phyloP scores from a whole-genome alignment of 495 filamentous ascomycete genomes.

The Bacidia gigantensis region DNA sequence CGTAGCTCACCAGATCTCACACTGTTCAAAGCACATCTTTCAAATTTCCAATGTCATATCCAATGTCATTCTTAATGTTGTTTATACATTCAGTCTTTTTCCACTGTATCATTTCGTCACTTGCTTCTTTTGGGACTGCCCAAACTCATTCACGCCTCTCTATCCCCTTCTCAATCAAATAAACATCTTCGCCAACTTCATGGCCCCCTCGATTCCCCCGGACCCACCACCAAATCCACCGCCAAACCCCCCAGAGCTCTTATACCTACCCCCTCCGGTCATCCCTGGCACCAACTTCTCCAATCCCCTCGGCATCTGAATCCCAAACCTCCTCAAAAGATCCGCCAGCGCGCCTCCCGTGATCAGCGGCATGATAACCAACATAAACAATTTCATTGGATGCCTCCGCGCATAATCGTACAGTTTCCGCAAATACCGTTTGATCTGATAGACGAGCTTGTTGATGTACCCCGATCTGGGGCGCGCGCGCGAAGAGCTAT shows the following conservation, averaged over 20 bases:
- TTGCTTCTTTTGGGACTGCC: no score
- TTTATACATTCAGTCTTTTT: no score
- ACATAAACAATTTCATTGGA: constrained; percentile 70
- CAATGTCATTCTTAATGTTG: no score
- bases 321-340: constrained; percentile 58
- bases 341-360: constrained; percentile 65
- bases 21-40: no score
- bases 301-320: constrained; percentile 51
- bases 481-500: constrained; percentile 44
- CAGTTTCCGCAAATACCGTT: constrained; percentile 59
- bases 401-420: constrained; percentile 61
- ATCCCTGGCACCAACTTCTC: constrained; percentile 42
- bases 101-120: no score
- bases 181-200: constrained; percentile 53
- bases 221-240: constrained; percentile 16
- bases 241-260: constrained; percentile 8
- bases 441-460: constrained; percentile 54
- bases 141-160: no score
- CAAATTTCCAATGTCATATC: no score
- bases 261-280: constrained; percentile 28
- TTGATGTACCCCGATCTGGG: constrained; percentile 64
- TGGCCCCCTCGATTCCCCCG: constrained; percentile 32
- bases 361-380: constrained; percentile 72
- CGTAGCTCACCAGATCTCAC: no score
- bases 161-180: constrained; percentile 29